Evolutionary conservation across 495 filamentous ascomycete species (phyloP).

Genomic region (Barbatosphaeria neglecta): DNA sequence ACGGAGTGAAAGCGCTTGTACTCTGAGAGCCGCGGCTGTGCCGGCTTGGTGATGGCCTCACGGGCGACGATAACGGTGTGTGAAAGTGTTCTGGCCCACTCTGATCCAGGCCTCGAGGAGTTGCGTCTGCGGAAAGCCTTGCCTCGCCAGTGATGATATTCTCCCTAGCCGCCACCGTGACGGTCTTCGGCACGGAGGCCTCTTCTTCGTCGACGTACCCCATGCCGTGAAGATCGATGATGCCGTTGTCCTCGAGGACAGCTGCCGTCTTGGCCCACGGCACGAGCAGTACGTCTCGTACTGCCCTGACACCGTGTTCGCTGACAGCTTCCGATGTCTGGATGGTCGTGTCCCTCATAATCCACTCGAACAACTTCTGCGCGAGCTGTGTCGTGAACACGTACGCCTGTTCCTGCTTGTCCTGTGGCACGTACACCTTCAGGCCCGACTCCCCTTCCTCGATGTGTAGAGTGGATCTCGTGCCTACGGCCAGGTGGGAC

Average conservation of each 20-base stretch:
- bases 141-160: neutral
- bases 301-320: slow-evolving; percentile 3
- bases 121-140: no score
- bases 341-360: slow-evolving; percentile 20
- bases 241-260: neutral
- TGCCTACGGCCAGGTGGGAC: slow-evolving; percentile 6
- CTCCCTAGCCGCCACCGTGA: no score
- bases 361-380: slow-evolving; percentile 15
- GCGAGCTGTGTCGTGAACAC: slow-evolving; percentile 23
- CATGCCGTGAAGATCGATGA: neutral
- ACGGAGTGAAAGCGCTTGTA: neutral
- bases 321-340: slow-evolving; percentile 6
- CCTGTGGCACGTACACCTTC: slow-evolving; percentile 24
- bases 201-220: slow-evolving; percentile 2
- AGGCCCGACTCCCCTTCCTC: slow-evolving; percentile 15
- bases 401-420: slow-evolving; percentile 18
- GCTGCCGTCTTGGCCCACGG: slow-evolving; percentile 2
- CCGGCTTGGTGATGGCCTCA: no score
- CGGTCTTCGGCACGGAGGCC: no score
- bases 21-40: no score
- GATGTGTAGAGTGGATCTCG: slow-evolving; percentile 19
- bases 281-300: slow-evolving; percentile 9
- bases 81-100: no score
- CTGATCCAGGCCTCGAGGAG: no score
- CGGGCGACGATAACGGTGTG: no score